Percentiles rank a stretch among this genome's conserved stretches.
Evolutionary conservation across 495 filamentous ascomycete genomes (phyloP).

Genomic region (Cetradonia linearis): DNA sequence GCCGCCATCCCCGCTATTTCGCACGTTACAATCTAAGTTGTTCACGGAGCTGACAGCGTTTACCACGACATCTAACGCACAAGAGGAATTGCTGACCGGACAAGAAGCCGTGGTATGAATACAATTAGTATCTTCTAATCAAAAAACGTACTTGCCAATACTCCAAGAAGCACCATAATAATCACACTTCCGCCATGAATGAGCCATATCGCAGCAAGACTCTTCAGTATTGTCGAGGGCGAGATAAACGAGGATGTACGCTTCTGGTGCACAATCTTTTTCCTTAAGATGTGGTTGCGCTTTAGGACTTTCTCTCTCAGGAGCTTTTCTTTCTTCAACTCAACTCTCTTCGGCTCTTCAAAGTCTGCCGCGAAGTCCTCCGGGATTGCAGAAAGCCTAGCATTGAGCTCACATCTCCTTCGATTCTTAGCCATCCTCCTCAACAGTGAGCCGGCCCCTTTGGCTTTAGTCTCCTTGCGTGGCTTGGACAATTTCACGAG

Average conservation of each 20-base stretch:
- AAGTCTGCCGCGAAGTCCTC: neutral
- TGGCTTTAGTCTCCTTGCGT: neutral
- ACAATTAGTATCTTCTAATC: neutral
- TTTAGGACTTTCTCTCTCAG: neutral
- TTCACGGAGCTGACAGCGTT: no score
- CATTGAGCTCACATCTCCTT: no score
- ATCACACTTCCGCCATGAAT: neutral
- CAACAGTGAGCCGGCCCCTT: neutral
- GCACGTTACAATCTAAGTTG: no score
- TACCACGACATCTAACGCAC: no score
- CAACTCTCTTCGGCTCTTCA: neutral
- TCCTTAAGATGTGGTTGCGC: neutral
- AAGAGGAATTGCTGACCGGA: neutral
- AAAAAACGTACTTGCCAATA: neutral
- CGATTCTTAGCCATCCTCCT: neutral
- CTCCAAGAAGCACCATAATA: neutral
- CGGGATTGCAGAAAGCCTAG: neutral
- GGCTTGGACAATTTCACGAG: neutral
- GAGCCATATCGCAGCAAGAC: neutral
- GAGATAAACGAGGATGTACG: no score
- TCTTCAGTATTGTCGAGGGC: no score
- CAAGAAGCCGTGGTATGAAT: neutral
- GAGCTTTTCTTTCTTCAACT: neutral
- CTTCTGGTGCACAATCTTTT: neutral
- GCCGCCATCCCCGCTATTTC: no score